Conservation (phyloP, 2,329 filamentous ascomycete genomes). For the Fusarium protoensiforme region DNA sequence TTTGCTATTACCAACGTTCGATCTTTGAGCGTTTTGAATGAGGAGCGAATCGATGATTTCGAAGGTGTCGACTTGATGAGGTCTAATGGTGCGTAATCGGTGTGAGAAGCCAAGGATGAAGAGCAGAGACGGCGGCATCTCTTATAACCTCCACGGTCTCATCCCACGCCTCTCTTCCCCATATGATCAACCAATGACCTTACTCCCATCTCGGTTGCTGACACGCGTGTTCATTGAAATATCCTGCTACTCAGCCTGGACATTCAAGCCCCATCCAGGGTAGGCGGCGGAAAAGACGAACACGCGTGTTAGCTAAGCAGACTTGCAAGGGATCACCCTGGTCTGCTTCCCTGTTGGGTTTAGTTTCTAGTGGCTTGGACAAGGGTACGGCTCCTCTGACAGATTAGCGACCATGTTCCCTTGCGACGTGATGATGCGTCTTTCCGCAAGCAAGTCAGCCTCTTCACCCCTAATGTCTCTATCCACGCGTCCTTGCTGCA, state of each 20-base stretch:
- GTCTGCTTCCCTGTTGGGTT: fast-evolving
- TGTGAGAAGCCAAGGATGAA: neutral
- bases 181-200: neutral
- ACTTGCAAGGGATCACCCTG: fast-evolving
- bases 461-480: neutral
- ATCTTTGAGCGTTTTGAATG: fast-evolving
- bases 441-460: neutral
- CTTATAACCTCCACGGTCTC: neutral
- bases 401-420: neutral
- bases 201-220: neutral
- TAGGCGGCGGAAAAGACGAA: neutral
- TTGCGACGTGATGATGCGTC: neutral
- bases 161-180: neutral
- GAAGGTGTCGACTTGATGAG: neutral
- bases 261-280: neutral
- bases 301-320: slow-evolving; percentile 34
- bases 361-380: neutral
- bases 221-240: slow-evolving; percentile 27
- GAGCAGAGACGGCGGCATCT: neutral
- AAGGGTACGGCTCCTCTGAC: neutral
- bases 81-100: neutral
- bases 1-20: fast-evolving
- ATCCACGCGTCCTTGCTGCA: neutral
- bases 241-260: neutral
- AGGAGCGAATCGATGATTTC: fast-evolving